phyloP scores from a whole-genome alignment of 1,284 basidiomycete genomes.

The Lentinula novae-zelandiae region DNA sequence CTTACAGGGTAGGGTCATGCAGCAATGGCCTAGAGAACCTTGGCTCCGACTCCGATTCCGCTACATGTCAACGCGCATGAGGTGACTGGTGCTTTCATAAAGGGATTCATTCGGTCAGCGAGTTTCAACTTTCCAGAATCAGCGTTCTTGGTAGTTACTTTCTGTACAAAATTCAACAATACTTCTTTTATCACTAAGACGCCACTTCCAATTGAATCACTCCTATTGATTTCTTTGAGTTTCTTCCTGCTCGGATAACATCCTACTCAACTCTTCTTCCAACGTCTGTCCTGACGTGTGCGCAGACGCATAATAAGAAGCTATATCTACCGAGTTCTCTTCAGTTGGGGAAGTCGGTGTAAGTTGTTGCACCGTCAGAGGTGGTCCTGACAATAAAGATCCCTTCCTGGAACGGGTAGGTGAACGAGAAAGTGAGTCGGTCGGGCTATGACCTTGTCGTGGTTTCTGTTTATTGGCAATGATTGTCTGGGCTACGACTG shows the following conservation, averaged over 20 bases:
- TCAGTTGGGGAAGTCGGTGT: neutral
- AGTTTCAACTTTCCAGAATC: neutral
- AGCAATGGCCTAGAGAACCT: too few relatives aligned
- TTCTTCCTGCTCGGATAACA: neutral
- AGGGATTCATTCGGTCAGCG: neutral
- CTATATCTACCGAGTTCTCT: neutral
- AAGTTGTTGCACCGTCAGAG: neutral
- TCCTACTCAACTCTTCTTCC: neutral
- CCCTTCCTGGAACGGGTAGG: conserved; percentile 1
- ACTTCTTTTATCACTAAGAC: neutral
- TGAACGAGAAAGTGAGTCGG: neutral
- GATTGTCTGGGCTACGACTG: conserved; percentile 1
- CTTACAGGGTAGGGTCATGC: too few relatives aligned
- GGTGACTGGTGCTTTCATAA: neutral
- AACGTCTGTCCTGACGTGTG: neutral
- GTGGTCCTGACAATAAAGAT: conserved; percentile 1
- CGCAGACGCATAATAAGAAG: neutral
- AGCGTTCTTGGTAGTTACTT: too few relatives aligned
- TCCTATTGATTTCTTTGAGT: neutral
- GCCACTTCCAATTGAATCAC: neutral
- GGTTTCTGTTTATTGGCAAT: conserved; percentile 1
- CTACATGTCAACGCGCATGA: too few relatives aligned
- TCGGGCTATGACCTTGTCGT: neutral
- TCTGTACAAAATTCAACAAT: too few relatives aligned
- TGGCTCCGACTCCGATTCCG: too few relatives aligned